A percentile compares a stretch with the other conserved stretches of the same genome.
phyloP scores from a whole-genome alignment of 2,329 filamentous ascomycete genomes.

The Stagonosporopsis rhizophila region DNA sequence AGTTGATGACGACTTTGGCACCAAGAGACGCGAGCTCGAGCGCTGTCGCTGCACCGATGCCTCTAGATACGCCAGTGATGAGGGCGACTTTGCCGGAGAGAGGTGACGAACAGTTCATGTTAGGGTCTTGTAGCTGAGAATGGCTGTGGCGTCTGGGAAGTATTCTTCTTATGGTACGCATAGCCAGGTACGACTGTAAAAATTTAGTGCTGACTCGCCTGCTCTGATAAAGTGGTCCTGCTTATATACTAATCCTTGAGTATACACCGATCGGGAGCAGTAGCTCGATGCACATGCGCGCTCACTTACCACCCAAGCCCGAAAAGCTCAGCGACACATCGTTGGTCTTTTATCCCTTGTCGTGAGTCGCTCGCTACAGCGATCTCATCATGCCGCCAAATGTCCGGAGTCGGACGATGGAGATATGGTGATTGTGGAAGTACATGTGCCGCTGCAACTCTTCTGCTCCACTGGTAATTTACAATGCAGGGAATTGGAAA shows the following conservation, averaged over 20 bases:
- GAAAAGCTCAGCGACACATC: neutral
- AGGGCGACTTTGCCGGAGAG: constrained; percentile 40
- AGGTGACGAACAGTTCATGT: constrained; percentile 6
- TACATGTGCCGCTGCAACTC: no score
- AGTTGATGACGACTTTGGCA: constrained; percentile 60
- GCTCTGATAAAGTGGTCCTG: neutral
- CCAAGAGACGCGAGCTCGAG: constrained; percentile 51
- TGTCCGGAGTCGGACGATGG: neutral
- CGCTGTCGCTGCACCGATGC: constrained; percentile 40
- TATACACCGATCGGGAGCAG: neutral
- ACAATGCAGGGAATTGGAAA: neutral
- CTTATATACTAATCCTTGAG: neutral
- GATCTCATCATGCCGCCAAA: neutral
- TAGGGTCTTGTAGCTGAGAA: neutral
- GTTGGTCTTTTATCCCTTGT: neutral
- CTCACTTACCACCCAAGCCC: neutral
- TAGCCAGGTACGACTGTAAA: neutral
- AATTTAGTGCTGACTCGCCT: neutral
- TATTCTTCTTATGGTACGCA: neutral
- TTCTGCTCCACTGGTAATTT: no score
- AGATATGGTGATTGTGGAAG: neutral
- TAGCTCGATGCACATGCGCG: neutral
- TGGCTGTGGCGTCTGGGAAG: neutral
- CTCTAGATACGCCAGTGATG: constrained; percentile 40
- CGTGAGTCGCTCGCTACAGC: neutral